phyloP scores from a whole-genome alignment of 2,329 filamentous ascomycete species.

The Aspergillus versicolor region DNA sequence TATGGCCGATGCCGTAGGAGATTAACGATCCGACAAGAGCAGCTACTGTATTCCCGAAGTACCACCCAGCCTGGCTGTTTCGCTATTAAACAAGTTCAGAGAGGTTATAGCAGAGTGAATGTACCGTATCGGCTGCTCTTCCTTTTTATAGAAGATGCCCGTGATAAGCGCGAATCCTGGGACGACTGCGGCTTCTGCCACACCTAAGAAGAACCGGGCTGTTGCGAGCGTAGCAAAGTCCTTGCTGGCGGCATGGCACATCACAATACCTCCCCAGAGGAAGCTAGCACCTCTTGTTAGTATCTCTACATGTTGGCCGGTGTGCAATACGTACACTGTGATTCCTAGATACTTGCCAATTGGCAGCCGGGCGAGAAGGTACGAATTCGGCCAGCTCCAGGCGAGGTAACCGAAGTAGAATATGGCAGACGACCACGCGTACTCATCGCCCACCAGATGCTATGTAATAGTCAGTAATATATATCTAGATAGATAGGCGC shows the following conservation, averaged over 20 bases:
- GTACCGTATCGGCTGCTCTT: conserved; percentile 31
- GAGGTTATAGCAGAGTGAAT: not conserved
- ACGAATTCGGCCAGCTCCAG: conserved; percentile 41
- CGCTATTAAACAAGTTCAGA: too few species aligned
- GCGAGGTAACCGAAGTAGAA: conserved; percentile 38
- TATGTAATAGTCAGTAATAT: too few species aligned
- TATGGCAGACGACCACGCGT: conserved; percentile 31
- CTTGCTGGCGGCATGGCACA: conserved; percentile 32
- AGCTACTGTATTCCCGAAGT: conserved; percentile 25
- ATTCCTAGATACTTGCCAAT: conserved; percentile 29
- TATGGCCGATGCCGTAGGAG: too few species aligned
- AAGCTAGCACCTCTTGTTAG: too few species aligned
- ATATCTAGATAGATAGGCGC: too few species aligned
- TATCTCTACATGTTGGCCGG: too few species aligned
- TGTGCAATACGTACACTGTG: conserved; percentile 22
- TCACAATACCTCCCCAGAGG: conserved; percentile 31
- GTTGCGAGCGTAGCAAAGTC: conserved; percentile 36
- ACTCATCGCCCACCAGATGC: conserved; percentile 14
- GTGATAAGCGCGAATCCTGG: conserved; percentile 39
- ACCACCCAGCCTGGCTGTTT: conserved; percentile 33
- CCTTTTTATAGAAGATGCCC: conserved; percentile 34
- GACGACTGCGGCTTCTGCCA: conserved; percentile 30
- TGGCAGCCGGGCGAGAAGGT: conserved; percentile 35
- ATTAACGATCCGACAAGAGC: too few species aligned
- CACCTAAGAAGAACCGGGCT: conserved; percentile 39